Conservation (phyloP, 805 yeast genomes). For the Wickerhamiella kurtzmanii region DNA sequence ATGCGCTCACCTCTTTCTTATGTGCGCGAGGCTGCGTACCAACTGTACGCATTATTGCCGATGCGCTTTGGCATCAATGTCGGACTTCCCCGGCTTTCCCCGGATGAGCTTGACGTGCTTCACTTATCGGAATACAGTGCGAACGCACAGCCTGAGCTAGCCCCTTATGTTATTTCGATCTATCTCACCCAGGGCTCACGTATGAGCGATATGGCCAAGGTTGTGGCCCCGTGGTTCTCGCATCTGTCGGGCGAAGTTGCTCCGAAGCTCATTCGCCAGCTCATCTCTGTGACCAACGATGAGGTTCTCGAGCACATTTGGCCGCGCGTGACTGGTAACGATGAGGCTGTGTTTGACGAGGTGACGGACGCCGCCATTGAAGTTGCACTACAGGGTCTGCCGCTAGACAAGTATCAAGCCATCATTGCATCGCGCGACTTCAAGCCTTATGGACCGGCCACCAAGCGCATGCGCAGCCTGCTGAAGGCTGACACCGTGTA, state of each 20-base stretch:
- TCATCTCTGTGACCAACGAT: not conserved
- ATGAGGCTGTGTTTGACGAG: not conserved
- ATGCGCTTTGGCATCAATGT: not conserved
- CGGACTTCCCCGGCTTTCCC: not conserved
- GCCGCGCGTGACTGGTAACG: not conserved
- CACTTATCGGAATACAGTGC: not conserved
- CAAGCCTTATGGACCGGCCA: not conserved
- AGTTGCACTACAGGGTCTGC: not conserved
- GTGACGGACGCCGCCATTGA: not conserved
- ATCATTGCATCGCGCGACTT: conserved; percentile 1
- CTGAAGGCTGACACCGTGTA: not conserved
- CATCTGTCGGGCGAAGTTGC: not conserved
- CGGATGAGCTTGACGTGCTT: not conserved
- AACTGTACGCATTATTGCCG: not conserved
- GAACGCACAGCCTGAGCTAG: not conserved
- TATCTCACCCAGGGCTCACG: not conserved
- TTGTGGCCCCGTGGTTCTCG: conserved; percentile 6
- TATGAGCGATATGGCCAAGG: not conserved
- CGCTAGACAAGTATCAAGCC: not conserved
- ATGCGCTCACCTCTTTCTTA: not conserved
- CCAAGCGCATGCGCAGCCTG: not conserved
- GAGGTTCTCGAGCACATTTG: not conserved
- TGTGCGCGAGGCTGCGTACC: conserved; percentile 1
- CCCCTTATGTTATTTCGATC: not conserved
- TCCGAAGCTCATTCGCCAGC: not conserved